These are phyloP conservation scores for Peronosclerospora sorghi DNA, from an alignment of 352 stramenopile genomes.

Conservation along the genomic window DNA sequence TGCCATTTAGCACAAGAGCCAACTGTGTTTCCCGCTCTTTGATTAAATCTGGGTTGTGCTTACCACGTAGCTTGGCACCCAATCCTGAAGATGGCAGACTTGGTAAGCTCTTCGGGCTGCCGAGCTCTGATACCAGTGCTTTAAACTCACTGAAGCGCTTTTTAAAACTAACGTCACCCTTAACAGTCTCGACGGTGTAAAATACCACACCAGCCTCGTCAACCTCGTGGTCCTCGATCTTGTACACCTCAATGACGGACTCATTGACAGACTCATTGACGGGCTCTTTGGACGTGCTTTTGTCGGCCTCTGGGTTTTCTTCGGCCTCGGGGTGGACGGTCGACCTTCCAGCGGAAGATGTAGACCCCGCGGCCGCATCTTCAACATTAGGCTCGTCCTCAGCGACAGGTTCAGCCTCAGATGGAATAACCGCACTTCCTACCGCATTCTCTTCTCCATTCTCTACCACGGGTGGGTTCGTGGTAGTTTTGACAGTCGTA, in stretches of 20 bases:
- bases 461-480: conserved; percentile 10
- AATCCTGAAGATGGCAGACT: conserved; percentile 41
- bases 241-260: conserved; percentile 19
- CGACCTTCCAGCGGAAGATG: conserved; percentile 1
- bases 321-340: not conserved
- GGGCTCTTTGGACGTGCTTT: not conserved
- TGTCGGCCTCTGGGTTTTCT: conserved; percentile 14
- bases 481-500: conserved; percentile 11
- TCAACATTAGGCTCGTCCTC: conserved; percentile 3
- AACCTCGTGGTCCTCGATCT: conserved; percentile 50
- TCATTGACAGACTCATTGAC: conserved; percentile 11
- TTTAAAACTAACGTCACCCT: conserved; percentile 33
- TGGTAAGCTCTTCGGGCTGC: conserved; percentile 27
- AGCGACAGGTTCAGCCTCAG: conserved; percentile 1
- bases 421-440: not conserved
- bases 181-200: conserved; percentile 43
- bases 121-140: conserved; percentile 36
- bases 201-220: conserved; percentile 52
- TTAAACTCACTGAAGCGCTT: conserved; percentile 82
- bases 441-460: not conserved
- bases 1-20: conserved; percentile 52
- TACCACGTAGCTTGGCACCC: conserved; percentile 36
- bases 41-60: conserved; percentile 51
- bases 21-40: conserved; percentile 53
- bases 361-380: conserved; percentile 2